phyloP scores from a whole-genome alignment of 2,329 filamentous ascomycete species.

The Cordyceps fumosorosea region DNA sequence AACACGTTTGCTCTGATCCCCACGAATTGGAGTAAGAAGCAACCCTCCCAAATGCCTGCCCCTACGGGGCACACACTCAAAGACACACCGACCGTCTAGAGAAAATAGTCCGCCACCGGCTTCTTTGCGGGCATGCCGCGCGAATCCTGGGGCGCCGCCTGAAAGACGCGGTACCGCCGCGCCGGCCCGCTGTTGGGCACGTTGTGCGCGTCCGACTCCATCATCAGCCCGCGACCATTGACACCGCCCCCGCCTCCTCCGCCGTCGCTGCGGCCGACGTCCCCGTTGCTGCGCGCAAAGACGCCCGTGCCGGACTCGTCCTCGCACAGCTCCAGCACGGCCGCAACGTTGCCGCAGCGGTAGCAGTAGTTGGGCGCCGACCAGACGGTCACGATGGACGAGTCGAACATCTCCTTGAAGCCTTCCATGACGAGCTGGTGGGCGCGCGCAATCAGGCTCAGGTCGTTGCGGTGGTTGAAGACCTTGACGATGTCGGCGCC shows the following conservation, averaged over 20 bases:
- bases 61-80: too few relatives aligned
- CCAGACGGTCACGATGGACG: slow-evolving; percentile 97
- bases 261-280: slow-evolving; percentile 52
- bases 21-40: not conserved
- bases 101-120: slow-evolving; percentile 93
- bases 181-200: slow-evolving; percentile 62
- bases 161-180: slow-evolving; percentile 87
- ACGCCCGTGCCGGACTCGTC: slow-evolving; percentile 69
- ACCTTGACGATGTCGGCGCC: slow-evolving; percentile 91
- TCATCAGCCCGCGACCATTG: slow-evolving; percentile 37
- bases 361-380: slow-evolving; percentile 97
- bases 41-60: not conserved
- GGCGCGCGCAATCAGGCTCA: slow-evolving; percentile 85
- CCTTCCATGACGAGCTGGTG: slow-evolving; percentile 99
- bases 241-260: not conserved
- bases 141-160: slow-evolving; percentile 91
- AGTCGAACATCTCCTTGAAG: slow-evolving; percentile 99
- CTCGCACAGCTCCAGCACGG: slow-evolving; percentile 86
- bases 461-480: slow-evolving; percentile 91
- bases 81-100: slow-evolving; percentile 37
- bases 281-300: slow-evolving; percentile 65
- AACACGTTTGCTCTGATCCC: not conserved
- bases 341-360: slow-evolving; percentile 90
- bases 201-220: slow-evolving; percentile 34
- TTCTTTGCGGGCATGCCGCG: slow-evolving; percentile 99